Evolutionary conservation across 2,329 filamentous ascomycete genomes (phyloP).

Genomic region (Phaeosphaeriaceae sp.): DNA sequence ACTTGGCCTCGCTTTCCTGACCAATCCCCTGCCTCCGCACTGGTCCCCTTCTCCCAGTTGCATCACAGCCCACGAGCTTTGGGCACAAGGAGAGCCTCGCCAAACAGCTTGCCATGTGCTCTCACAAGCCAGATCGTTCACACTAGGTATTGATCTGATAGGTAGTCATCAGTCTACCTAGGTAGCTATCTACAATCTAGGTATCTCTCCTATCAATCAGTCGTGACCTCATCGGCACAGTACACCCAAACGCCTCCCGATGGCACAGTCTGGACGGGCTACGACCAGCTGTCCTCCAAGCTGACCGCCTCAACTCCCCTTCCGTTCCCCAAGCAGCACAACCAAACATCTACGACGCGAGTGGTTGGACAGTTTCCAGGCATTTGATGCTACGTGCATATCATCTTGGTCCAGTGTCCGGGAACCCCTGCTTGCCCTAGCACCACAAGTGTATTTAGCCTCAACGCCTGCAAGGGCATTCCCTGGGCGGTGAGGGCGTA

Average conservation of each 20-base stretch:
- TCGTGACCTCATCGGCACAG: conserved; percentile 23
- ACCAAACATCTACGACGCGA: conserved; percentile 25
- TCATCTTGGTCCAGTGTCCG: conserved; percentile 33
- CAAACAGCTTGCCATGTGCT: conserved; percentile 9
- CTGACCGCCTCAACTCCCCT: conserved; percentile 39
- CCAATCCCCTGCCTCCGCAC: conserved; percentile 11
- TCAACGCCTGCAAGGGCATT: conserved; percentile 31
- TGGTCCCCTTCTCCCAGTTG: conserved; percentile 9
- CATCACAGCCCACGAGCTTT: conserved; percentile 15
- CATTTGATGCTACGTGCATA: conserved; percentile 45
- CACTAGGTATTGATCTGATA: no score
- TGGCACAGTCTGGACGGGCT: conserved; percentile 22
- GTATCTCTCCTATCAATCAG: no score
- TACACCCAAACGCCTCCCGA: conserved; percentile 13
- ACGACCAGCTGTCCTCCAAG: conserved; percentile 23
- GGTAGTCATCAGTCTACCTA: no score
- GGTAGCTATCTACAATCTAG: no score
- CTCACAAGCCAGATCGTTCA: not conserved
- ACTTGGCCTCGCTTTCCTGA: conserved; percentile 11
- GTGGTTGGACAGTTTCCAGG: conserved; percentile 26
- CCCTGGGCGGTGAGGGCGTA: conserved; percentile 40
- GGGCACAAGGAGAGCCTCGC: conserved; percentile 12
- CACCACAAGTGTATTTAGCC: conserved; percentile 37
- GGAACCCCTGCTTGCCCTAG: conserved; percentile 35
- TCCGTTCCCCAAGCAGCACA: conserved; percentile 15